These are phyloP conservation scores for Phytophthora gonapodyides DNA, from an alignment of 352 stramenopile species.

Conservation along the genomic window DNA sequence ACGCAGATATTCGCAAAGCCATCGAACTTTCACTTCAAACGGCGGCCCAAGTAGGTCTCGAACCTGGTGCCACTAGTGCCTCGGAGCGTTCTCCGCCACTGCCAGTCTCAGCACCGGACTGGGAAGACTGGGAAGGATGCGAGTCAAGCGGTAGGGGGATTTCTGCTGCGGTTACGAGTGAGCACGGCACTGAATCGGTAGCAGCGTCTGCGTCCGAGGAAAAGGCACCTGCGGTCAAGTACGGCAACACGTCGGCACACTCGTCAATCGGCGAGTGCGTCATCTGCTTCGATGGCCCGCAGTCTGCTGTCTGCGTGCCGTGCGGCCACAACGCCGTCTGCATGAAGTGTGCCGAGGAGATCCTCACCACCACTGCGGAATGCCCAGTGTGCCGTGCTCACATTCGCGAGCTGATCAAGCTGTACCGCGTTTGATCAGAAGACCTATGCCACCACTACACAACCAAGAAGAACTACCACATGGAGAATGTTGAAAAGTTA, in stretches of 20 bases:
- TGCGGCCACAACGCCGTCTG: conserved; percentile 86
- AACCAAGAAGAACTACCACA: not conserved
- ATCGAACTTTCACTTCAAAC: conserved; percentile 62
- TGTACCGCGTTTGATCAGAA: conserved; percentile 66
- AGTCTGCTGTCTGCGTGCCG: conserved; percentile 77
- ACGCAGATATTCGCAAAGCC: conserved; percentile 57
- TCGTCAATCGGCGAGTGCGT: conserved; percentile 73
- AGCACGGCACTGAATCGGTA: conserved; percentile 7
- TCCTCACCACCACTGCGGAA: conserved; percentile 58
- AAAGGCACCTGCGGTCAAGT: conserved; percentile 40
- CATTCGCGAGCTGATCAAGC: conserved; percentile 80
- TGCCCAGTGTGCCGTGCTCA: conserved; percentile 72
- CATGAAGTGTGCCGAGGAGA: conserved; percentile 76
- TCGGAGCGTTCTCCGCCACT: conserved; percentile 24
- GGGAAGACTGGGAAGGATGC: conserved; percentile 37
- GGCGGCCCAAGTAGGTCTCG: conserved; percentile 7
- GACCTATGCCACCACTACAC: conserved; percentile 1
- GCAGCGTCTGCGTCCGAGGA: conserved; percentile 8
- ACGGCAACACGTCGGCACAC: conserved; percentile 37
- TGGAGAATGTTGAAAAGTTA: conserved; percentile 10
- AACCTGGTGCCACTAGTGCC: conserved; percentile 4
- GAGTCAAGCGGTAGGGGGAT: conserved; percentile 10
- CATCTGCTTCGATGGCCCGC: conserved; percentile 77
- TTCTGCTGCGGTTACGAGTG: conserved; percentile 8
- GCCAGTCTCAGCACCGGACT: conserved; percentile 52